A percentile compares a stretch with the other conserved stretches of the same genome.
Evolutionary conservation across 768 basidiomycete genomes (phyloP).

Genomic region (Scleroderma bovista): DNA sequence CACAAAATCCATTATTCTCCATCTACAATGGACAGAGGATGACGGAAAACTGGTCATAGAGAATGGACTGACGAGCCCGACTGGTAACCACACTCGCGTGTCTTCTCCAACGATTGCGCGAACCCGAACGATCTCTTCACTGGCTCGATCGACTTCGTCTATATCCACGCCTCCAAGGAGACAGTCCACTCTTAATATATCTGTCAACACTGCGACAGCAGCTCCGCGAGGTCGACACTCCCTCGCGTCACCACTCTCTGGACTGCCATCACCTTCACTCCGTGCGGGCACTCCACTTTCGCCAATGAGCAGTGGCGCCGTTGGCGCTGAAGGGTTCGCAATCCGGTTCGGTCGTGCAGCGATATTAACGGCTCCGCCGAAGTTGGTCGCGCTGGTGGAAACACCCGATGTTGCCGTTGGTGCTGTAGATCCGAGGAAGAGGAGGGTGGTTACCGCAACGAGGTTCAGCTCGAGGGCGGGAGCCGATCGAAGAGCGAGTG

Average conservation of each 20-base stretch:
- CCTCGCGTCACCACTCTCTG: slow-evolving; percentile 29
- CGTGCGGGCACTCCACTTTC: slow-evolving; percentile 32
- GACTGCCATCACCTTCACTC: slow-evolving; percentile 34
- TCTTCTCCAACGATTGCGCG: slow-evolving; percentile 31
- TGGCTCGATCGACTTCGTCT: slow-evolving; percentile 51
- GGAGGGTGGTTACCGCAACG: slow-evolving; percentile 82
- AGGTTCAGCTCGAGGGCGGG: slow-evolving; percentile 80
- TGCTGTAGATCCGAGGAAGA: slow-evolving; percentile 79
- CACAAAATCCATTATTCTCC: slow-evolving; percentile 80
- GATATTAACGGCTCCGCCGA: slow-evolving; percentile 78
- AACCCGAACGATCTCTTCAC: slow-evolving; percentile 43
- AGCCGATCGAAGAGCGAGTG: slow-evolving; percentile 71
- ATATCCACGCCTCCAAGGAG: slow-evolving; percentile 36
- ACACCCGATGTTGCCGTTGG: slow-evolving; percentile 89
- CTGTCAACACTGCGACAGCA: slow-evolving; percentile 27
- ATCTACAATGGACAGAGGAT: slow-evolving; percentile 81
- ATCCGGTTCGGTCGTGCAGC: slow-evolving; percentile 64
- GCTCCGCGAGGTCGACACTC: slow-evolving; percentile 42
- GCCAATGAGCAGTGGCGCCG: slow-evolving; percentile 16
- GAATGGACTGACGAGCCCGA: slow-evolving; percentile 19
- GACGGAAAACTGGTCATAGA: slow-evolving; percentile 24
- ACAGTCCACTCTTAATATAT: slow-evolving; percentile 23
- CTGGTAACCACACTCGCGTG: slow-evolving; percentile 14
- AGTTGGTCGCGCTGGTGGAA: slow-evolving; percentile 75
- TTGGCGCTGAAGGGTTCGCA: slow-evolving; percentile 32